These are phyloP conservation scores for Saccharomycopsis fodiens DNA, from an alignment of 805 yeast species.

Conservation along the genomic window DNA sequence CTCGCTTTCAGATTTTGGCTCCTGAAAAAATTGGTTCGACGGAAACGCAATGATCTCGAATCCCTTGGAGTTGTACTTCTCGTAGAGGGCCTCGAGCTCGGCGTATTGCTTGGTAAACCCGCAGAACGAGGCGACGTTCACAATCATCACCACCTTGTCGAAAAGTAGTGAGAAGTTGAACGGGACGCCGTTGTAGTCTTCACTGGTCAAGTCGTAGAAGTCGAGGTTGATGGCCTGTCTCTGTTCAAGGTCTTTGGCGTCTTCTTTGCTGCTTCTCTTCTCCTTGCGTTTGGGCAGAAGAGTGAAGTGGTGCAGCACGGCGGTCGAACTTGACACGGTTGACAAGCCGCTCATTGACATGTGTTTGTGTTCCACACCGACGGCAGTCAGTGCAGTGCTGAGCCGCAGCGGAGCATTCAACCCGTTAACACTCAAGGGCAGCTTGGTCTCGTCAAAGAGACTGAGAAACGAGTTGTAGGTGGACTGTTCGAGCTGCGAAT, in stretches of 20 bases:
- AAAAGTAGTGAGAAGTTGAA: conserved; percentile 33
- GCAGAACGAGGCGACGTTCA: conserved; percentile 36
- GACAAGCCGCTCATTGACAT: background rate
- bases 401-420: background rate
- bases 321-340: background rate
- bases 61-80: conserved; percentile 51
- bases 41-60: conserved; percentile 68
- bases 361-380: background rate
- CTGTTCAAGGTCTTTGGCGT: background rate
- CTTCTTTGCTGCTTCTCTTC: background rate
- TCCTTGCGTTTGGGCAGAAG: background rate
- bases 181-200: conserved; percentile 33
- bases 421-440: background rate
- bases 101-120: conserved; percentile 62
- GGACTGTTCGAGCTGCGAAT: conserved; percentile 10
- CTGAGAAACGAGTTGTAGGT: conserved; percentile 17
- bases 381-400: background rate
- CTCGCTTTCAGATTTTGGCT: conserved; percentile 30
- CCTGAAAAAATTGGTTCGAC: conserved; percentile 63
- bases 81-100: conserved; percentile 55
- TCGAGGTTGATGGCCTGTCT: conserved; percentile 14
- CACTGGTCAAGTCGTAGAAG: conserved; percentile 36
- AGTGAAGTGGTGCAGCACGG: background rate
- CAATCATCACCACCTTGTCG: conserved; percentile 41
- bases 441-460: conserved; percentile 8